phyloP scores from a whole-genome alignment of 129 eudicot genomes.

The Pseudognaphalium luteoalbum region DNA sequence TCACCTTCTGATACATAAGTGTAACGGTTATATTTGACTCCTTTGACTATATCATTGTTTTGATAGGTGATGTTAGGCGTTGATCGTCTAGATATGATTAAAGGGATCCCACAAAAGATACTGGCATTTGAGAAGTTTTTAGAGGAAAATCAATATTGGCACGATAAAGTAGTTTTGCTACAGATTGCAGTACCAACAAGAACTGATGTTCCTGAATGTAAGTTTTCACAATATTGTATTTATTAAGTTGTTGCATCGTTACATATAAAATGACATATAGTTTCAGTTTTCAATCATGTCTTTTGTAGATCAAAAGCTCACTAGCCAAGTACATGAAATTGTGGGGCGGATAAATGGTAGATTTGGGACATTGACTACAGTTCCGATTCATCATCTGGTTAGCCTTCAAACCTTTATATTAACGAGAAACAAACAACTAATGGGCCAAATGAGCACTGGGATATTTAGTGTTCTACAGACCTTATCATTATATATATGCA shows the following conservation, averaged over 20 bases:
- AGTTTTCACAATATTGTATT: conserved; percentile 32
- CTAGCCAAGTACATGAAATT: conserved; percentile 97
- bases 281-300: conserved; percentile 20
- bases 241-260: conserved; percentile 5
- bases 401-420: conserved; percentile 20
- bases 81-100: conserved; percentile 93
- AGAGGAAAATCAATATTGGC: conserved; percentile 87
- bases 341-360: conserved; percentile 95
- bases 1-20: not conserved
- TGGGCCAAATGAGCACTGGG: not conserved
- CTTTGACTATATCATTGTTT: not conserved
- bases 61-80: conserved; percentile 92
- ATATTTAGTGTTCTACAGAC: not conserved
- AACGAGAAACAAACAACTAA: not conserved
- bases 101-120: conserved; percentile 95
- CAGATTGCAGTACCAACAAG: conserved; percentile 99
- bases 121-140: conserved; percentile 93
- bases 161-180: conserved; percentile 83
- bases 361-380: conserved; percentile 79
- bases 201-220: conserved; percentile 96
- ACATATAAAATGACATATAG: conserved; percentile 15
- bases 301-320: conserved; percentile 85
- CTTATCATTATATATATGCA: conserved; percentile 41
- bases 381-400: conserved; percentile 97
- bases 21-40: not conserved